Evolutionary conservation across 352 stramenopile genomes (phyloP).

Genomic region (Pythium vanterpoolii): DNA sequence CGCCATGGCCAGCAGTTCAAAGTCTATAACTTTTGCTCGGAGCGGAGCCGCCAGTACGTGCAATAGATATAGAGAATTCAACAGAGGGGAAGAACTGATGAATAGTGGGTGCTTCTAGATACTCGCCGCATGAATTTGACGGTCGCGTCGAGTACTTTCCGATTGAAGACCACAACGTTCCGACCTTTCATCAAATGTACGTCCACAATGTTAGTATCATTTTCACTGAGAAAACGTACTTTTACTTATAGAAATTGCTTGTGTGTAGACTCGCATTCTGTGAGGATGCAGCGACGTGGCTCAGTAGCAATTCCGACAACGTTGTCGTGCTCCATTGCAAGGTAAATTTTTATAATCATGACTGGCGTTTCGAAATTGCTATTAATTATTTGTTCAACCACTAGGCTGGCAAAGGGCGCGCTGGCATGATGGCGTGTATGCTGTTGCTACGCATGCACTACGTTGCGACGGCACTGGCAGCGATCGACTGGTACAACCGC

Average conservation of each 20-base stretch:
- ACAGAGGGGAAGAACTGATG: too few species aligned
- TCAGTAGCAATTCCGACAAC: slow-evolving; percentile 34
- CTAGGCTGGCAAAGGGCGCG: slow-evolving; percentile 59
- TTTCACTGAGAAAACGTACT: neutral
- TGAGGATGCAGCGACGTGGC: slow-evolving; percentile 62
- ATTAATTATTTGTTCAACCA: neutral
- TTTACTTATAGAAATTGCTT: neutral
- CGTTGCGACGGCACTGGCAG: slow-evolving; percentile 32
- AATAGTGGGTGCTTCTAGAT: slow-evolving; percentile 27
- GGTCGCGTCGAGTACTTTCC: slow-evolving; percentile 47
- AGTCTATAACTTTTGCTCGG: slow-evolving; percentile 78
- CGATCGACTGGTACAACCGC: slow-evolving; percentile 69
- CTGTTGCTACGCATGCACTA: slow-evolving; percentile 68
- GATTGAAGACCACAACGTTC: slow-evolving; percentile 76
- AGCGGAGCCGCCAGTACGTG: slow-evolving; percentile 39
- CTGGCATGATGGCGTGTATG: slow-evolving; percentile 80
- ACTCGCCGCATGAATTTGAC: slow-evolving; percentile 48
- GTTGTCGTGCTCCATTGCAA: slow-evolving; percentile 76
- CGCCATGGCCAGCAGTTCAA: slow-evolving; percentile 55
- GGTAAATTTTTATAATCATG: slow-evolving; percentile 6
- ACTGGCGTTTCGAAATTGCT: neutral
- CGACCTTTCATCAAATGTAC: slow-evolving; percentile 62
- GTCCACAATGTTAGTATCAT: neutral
- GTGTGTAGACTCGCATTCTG: slow-evolving; percentile 57
- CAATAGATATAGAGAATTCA: too few species aligned